phyloP scores from a whole-genome alignment of 1,284 basidiomycete genomes.

The Calocybe gambosa region DNA sequence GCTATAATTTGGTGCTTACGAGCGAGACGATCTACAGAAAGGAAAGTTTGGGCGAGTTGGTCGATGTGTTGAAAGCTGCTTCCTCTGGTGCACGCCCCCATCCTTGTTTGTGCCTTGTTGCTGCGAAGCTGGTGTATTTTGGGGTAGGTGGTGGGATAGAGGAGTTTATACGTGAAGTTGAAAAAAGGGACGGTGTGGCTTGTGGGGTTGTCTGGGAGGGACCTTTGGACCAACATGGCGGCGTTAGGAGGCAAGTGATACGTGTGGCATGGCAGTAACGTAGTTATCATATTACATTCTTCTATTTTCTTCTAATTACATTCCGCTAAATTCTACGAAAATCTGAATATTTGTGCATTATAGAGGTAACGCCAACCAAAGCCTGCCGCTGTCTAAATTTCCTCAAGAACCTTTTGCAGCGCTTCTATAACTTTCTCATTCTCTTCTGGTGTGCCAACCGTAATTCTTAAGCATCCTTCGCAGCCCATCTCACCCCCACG shows the following conservation, averaged over 20 bases:
- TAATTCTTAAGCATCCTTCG: constrained; percentile 83
- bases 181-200: constrained; percentile 30
- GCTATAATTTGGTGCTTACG: constrained; percentile 80
- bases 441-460: constrained; percentile 84
- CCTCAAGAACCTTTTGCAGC: constrained; percentile 40
- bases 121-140: constrained; percentile 92
- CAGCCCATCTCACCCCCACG: constrained; percentile 87
- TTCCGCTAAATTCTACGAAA: too few species aligned
- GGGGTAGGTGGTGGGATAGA: constrained; percentile 89
- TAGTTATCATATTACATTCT: too few species aligned
- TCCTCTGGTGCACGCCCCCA: constrained; percentile 22
- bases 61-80: constrained; percentile 41
- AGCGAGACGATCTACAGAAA: constrained; percentile 91
- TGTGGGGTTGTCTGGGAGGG: constrained; percentile 21
- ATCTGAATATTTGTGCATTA: too few species aligned
- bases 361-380: too few species aligned
- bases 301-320: too few species aligned
- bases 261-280: constrained; percentile 47
- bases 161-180: constrained; percentile 62
- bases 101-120: constrained; percentile 59
- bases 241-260: constrained; percentile 65
- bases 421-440: constrained; percentile 50
- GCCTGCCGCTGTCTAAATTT: background rate
- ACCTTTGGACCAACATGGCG: constrained; percentile 52
- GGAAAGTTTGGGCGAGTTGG: constrained; percentile 62